These are phyloP conservation scores for Quercus phellos DNA, from an alignment of 331 rosid species.

Conservation along the genomic window DNA sequence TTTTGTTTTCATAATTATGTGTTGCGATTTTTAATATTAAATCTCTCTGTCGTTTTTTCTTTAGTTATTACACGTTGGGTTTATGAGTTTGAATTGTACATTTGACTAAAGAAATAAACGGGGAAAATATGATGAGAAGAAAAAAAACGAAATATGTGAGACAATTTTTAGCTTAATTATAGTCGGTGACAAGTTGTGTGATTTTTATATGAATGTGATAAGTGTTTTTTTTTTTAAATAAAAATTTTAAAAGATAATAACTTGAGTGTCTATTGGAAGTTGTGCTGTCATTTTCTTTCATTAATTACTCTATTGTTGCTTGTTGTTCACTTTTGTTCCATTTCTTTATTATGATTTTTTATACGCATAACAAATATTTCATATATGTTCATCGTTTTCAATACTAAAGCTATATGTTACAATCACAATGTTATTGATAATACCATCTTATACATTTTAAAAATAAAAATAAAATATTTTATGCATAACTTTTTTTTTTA, in stretches of 20 bases:
- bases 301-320: too few species aligned
- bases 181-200: constrained; percentile 21
- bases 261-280: constrained; percentile 17
- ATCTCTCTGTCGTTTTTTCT: not conserved
- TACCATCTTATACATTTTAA: too few species aligned
- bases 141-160: not conserved
- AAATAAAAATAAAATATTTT: too few species aligned
- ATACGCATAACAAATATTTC: too few species aligned
- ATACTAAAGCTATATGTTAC: too few species aligned
- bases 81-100: constrained; percentile 28
- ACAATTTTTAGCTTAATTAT: constrained; percentile 29
- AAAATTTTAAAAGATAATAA: not conserved
- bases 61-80: not conserved
- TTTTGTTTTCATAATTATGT: not conserved
- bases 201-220: constrained; percentile 2
- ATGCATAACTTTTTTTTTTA: too few species aligned
- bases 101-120: constrained; percentile 46
- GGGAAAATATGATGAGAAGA: not conserved
- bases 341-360: not conserved
- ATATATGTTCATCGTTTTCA: too few species aligned
- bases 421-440: too few species aligned
- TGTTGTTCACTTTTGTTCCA: not conserved
- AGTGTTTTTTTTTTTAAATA: not conserved
- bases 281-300: constrained; percentile 36
- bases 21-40: not conserved